Conservation (phyloP, 148 eudicot species). For the Nepenthes gracilis region DNA sequence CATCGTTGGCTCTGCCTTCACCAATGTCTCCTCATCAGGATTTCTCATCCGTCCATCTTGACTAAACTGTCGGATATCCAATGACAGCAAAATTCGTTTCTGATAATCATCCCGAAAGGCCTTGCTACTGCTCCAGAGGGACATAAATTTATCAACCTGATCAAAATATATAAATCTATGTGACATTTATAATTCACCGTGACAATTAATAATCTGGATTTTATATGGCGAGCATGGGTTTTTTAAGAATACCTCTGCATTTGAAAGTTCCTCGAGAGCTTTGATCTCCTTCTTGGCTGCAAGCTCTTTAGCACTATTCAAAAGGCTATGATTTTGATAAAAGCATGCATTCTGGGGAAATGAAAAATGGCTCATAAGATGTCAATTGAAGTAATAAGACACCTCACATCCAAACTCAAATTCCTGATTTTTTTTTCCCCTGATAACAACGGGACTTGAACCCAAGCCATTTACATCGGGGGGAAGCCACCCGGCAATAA, state of each 20-base stretch:
- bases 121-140: constrained; percentile 55
- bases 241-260: constrained; percentile 27
- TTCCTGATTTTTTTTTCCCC: not conserved
- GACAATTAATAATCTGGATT: not conserved
- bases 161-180: not conserved
- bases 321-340: constrained; percentile 18
- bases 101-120: constrained; percentile 70
- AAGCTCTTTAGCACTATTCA: constrained; percentile 26
- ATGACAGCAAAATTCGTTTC: constrained; percentile 52
- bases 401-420: not conserved
- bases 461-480: too few species aligned
- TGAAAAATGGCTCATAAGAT: not conserved
- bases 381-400: not conserved
- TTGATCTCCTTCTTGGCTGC: constrained; percentile 44
- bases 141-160: constrained; percentile 68
- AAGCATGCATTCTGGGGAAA: constrained; percentile 30
- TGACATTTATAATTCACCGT: not conserved
- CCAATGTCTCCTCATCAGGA: constrained; percentile 67
- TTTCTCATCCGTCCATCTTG: constrained; percentile 79
- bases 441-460: not conserved
- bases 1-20: constrained; percentile 23
- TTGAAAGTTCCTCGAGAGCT: constrained; percentile 25
- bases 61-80: constrained; percentile 64
- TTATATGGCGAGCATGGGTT: not conserved
- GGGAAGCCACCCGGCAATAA: too few species aligned